A percentile compares a stretch with the other conserved stretches of the same genome.
Conservation (phyloP, 2,329 filamentous ascomycete genomes). For the Fusarium subglutinans region DNA sequence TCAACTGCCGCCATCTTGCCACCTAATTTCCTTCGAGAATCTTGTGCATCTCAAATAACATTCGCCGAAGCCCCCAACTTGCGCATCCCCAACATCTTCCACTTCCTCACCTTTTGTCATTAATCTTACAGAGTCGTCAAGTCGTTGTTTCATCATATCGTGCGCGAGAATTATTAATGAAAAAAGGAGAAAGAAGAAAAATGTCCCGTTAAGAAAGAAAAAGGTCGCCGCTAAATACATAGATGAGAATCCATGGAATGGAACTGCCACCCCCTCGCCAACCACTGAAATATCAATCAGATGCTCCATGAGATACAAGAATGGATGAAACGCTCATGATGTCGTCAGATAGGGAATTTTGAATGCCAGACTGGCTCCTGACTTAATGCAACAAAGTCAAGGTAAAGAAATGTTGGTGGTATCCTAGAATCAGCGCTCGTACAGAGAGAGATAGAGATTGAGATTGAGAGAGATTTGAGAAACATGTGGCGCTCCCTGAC, state of each 20-base stretch:
- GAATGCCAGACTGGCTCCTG: constrained; percentile 39
- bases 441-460: constrained; percentile 38
- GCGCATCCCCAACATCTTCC: not conserved
- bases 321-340: constrained; percentile 41
- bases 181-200: constrained; percentile 29
- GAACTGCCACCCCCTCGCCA: constrained; percentile 33
- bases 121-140: constrained; percentile 30
- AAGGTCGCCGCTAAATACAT: constrained; percentile 42
- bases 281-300: constrained; percentile 39
- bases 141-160: constrained; percentile 27
- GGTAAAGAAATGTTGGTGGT: constrained; percentile 39
- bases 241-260: constrained; percentile 39
- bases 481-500: constrained; percentile 39
- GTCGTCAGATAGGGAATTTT: constrained; percentile 38
- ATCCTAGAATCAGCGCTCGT: constrained; percentile 44
- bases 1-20: constrained; percentile 8
- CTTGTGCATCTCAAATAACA: not conserved
- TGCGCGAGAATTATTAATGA: constrained; percentile 25
- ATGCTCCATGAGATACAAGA: constrained; percentile 38
- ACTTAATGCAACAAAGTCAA: constrained; percentile 38
- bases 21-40: not conserved
- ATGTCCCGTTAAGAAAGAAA: constrained; percentile 35
- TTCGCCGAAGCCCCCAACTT: not conserved
- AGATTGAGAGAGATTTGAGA: constrained; percentile 33
- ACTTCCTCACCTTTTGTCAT: constrained; percentile 15